These are phyloP conservation scores for Chrysosporium queenslandicum DNA, from an alignment of 2,329 filamentous ascomycete genomes.

Conservation along the genomic window DNA sequence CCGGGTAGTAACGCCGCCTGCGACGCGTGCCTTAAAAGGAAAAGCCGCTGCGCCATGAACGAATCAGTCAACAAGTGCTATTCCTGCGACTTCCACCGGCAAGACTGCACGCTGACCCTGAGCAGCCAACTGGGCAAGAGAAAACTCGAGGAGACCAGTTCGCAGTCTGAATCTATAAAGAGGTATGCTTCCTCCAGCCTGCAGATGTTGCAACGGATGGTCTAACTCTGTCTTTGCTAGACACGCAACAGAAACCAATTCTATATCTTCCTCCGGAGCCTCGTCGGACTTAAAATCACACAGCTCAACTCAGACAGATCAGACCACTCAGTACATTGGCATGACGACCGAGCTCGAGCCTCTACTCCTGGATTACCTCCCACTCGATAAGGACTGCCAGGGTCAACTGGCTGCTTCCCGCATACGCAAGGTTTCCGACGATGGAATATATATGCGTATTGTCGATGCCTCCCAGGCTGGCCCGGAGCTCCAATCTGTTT, in stretches of 20 bases:
- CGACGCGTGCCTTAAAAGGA: slow-evolving; percentile 36
- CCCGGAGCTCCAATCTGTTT: slow-evolving; percentile 25
- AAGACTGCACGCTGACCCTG: slow-evolving; percentile 36
- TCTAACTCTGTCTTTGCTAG: slow-evolving; percentile 1
- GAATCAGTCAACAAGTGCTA: slow-evolving; percentile 37
- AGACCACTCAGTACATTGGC: slow-evolving; percentile 35
- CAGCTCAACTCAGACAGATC: not conserved
- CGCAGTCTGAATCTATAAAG: slow-evolving; percentile 27
- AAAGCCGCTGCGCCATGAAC: slow-evolving; percentile 37
- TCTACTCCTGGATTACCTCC: slow-evolving; percentile 32
- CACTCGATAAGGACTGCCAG: slow-evolving; percentile 34
- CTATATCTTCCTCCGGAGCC: not conserved
- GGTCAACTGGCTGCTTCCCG: slow-evolving; percentile 29
- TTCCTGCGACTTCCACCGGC: slow-evolving; percentile 37
- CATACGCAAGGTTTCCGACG: slow-evolving; percentile 31
- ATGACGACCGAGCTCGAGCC: slow-evolving; percentile 37
- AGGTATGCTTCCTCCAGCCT: slow-evolving; percentile 23
- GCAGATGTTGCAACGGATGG: not conserved
- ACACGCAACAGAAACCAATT: slow-evolving; percentile 5
- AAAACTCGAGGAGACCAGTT: slow-evolving; percentile 29
- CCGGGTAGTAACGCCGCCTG: slow-evolving; percentile 24
- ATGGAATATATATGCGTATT: slow-evolving; percentile 35
- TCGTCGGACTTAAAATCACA: not conserved
- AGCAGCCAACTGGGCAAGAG: slow-evolving; percentile 30
- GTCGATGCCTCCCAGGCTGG: slow-evolving; percentile 23